Percentiles rank a stretch among this genome's conserved stretches.
These are phyloP conservation scores for Lippia alba DNA, from an alignment of 305 asterid genomes.

Conservation along the genomic window DNA sequence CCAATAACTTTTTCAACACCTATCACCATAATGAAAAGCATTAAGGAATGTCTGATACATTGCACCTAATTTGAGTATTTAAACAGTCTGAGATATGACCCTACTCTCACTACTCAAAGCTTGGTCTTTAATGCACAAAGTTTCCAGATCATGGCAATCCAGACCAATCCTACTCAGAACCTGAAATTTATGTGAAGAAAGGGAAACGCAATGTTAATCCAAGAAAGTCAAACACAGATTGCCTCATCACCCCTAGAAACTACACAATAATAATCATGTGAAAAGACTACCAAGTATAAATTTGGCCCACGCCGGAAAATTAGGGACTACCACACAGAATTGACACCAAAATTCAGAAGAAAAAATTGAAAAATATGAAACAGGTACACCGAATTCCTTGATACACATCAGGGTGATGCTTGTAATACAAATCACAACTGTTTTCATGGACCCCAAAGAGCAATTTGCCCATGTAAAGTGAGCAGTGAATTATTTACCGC, in stretches of 20 bases:
- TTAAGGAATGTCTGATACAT: constrained; percentile 32
- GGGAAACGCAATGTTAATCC: constrained; percentile 5
- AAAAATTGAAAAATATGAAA: constrained; percentile 3
- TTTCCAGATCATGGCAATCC: constrained; percentile 73
- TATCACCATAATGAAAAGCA: constrained; percentile 45
- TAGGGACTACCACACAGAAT: neutral
- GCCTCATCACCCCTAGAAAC: constrained; percentile 4
- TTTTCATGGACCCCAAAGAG: constrained; percentile 1
- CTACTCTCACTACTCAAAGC: constrained; percentile 78
- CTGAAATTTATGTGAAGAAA: constrained; percentile 46
- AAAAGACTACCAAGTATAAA: constrained; percentile 2
- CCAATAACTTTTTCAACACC: constrained; percentile 80
- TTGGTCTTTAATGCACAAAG: constrained; percentile 72
- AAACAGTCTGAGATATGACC: constrained; percentile 42
- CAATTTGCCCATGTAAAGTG: neutral
- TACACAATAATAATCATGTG: neutral
- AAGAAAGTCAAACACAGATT: constrained; percentile 34
- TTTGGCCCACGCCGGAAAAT: neutral
- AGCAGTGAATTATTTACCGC: constrained; percentile 54
- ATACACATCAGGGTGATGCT: constrained; percentile 4
- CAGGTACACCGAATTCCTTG: neutral
- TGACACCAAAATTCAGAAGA: neutral
- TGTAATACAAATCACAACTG: constrained; percentile 4
- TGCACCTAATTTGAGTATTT: constrained; percentile 23
- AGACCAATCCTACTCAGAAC: constrained; percentile 67